Base-by-base conservation (phyloP, 169 alveolate species). In the Cryptosporidium meleagridis region DNA sequence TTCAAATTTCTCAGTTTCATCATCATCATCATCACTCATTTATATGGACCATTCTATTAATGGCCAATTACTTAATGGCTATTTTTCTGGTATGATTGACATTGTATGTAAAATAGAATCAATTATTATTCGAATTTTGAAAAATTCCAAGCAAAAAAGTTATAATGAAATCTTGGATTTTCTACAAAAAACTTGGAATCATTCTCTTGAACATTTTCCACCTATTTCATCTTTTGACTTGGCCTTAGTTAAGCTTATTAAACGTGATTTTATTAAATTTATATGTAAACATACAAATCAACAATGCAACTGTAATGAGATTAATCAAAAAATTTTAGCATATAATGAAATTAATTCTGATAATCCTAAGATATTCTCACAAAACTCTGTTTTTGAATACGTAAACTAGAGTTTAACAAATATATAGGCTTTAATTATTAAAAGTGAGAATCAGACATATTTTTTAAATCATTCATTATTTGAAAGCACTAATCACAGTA, bases 191-290 rank as follows among this genome's bases (percentile, higher is more conserved):
- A 59, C 33, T 44, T 80, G 80, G 80, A 29, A 4, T 44, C 75
- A 21, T 16, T 33, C 26, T n/a, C 16, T 10, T 23, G 23, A 14
- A 41, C 29, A 59, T 58, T 12, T 65, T 44, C 75, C 89, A 16
- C 12, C 41, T 2, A 12, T 29, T n/a, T 44, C 55, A n/a, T 23
- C 53, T 44, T 62, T 80, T 14, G 75, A 80, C 10, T 5, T 31
- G 67, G 89, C 89, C 16, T 16, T 80, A 21, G 23, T 44, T 16
- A 80, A 61, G 41, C 75, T 80, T 9, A 65, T 80, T 21, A 62
- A 59, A 9, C 69, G 89, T 21, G 89, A 80, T 29, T 80, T 80
- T 62, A 80, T 80, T 10, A 65, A 23, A 16, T 23, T 70, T 31
- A n/a, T 37, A 26, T 65, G 72, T 33, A 65, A 29, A 33, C 72